A percentile compares a stretch with the other conserved stretches of the same genome.
Evolutionary conservation across 495 filamentous ascomycete genomes (phyloP).

Genomic region (Lasiosphaeria ovina): DNA sequence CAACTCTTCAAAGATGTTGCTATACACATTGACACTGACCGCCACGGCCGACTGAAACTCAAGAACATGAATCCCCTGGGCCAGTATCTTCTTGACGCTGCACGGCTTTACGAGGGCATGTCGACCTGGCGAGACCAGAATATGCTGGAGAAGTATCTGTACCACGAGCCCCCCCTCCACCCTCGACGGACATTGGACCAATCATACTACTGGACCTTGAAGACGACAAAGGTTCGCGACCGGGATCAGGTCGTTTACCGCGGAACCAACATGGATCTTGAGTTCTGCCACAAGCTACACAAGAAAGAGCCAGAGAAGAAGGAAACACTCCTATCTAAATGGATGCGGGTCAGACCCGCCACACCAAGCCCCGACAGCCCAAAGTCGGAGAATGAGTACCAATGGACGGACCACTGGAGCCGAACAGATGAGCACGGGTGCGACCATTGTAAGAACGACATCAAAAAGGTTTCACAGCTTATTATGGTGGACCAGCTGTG

Average conservation of each 20-base stretch:
- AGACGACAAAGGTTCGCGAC: slow-evolving; percentile 58
- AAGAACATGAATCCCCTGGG: slow-evolving; percentile 32
- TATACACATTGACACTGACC: neutral
- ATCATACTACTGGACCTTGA: slow-evolving; percentile 62
- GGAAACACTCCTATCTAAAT: neutral
- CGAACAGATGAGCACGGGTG: slow-evolving; percentile 20
- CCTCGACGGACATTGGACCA: slow-evolving; percentile 69
- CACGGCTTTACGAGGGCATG: slow-evolving; percentile 41
- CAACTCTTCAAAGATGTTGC: neutral
- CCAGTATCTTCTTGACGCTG: slow-evolving; percentile 37
- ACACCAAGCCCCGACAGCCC: neutral
- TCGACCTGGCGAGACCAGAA: slow-evolving; percentile 52
- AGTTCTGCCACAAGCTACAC: slow-evolving; percentile 6
- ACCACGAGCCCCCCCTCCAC: slow-evolving; percentile 57
- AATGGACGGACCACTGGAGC: slow-evolving; percentile 20
- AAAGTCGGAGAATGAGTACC: neutral
- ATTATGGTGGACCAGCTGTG: slow-evolving; percentile 77
- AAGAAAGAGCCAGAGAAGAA: neutral
- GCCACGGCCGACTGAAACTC: slow-evolving; percentile 3
- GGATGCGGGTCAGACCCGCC: neutral
- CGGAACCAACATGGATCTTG: slow-evolving; percentile 30
- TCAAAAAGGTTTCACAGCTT: slow-evolving; percentile 54
- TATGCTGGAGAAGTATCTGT: slow-evolving; percentile 58
- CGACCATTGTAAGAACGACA: slow-evolving; percentile 32
- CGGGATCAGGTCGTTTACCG: slow-evolving; percentile 69